Base-by-base conservation (phyloP, 106 monocot genomes). In the Alisma plantagoaquatica region DNA sequence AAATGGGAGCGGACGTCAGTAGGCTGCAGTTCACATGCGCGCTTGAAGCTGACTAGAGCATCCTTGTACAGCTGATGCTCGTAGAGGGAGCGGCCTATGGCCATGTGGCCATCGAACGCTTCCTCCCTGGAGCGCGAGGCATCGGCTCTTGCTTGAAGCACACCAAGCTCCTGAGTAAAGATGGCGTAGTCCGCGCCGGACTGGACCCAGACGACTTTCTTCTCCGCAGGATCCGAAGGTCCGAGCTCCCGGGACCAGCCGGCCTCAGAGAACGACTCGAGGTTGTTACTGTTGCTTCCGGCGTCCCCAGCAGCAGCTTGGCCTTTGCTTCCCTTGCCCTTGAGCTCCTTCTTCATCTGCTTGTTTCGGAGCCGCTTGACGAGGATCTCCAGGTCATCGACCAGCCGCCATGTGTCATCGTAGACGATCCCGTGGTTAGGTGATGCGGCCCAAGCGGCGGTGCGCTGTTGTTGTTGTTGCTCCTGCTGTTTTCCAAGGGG, bases 171-270 rank as follows among this genome's bases (percentile, higher is more conserved):
- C 71, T 75, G 80, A 20, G 70, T 50, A 49, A 96, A 96, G 29
- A 33, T 12, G 25, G 65, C 48, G 53, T 84, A 84, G 21, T 88
- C 89, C 17, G 58, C 46, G 42, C 73, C 51, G 28, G 78, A 49
- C 68, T 96, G 81, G 31, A 89, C 70, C 81, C 81, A 89, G 29
- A 42, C 15, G 23, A 80, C 41, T 49, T 73, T 49, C 46, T 45
- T 41, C n/a, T 70, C 78, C 2, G 61, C 35, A 4, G 64, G 70
- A 26, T 71, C 66, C 32, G 74, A 46, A 0, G 65, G 71, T n/a
- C 75, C 79, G 31, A 88, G 71, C 60, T 96, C 96, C 35, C 96
- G 55, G 1, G 83, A 84, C 96, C 96, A 96, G 3, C 96, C 96
- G 14, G 81, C 80, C 49, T 96, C 96, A 26, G 96, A 96, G 63